A percentile compares a stretch with the other conserved stretches of the same genome.
phyloP scores from a whole-genome alignment of 306 rosid genomes.

The Medicago ruthenica region DNA sequence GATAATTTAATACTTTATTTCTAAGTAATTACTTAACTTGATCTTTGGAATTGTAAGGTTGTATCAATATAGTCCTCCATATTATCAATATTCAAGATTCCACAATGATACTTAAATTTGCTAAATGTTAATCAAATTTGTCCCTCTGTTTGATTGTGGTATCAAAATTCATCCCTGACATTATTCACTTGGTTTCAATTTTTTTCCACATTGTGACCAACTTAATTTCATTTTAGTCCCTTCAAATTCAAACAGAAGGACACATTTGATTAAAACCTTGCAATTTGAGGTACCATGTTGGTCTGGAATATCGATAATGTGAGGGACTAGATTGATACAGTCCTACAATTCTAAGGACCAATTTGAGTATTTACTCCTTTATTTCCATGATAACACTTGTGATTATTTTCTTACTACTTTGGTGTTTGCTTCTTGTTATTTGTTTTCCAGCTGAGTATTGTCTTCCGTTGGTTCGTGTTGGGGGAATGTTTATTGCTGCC shows the following conservation, averaged over 20 bases:
- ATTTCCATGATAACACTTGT: neutral
- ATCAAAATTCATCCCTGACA: neutral
- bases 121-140: neutral
- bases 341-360: neutral
- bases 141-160: neutral
- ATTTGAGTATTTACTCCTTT: neutral
- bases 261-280: neutral
- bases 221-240: neutral
- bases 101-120: neutral
- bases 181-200: neutral
- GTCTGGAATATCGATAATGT: neutral
- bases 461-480: conserved; percentile 88
- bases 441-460: conserved; percentile 82
- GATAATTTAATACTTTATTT: conserved; percentile 15
- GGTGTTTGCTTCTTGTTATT: conserved; percentile 41
- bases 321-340: neutral
- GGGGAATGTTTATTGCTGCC: conserved; percentile 88
- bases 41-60: neutral
- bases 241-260: neutral
- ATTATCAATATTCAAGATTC: neutral
- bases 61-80: neutral
- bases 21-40: neutral
- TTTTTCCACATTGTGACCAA: neutral
- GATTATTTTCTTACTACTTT: conserved; percentile 26
- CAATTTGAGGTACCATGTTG: neutral